These are phyloP conservation scores for Erodium moschatum DNA, from an alignment of 441 rosid genomes.

Conservation along the genomic window DNA sequence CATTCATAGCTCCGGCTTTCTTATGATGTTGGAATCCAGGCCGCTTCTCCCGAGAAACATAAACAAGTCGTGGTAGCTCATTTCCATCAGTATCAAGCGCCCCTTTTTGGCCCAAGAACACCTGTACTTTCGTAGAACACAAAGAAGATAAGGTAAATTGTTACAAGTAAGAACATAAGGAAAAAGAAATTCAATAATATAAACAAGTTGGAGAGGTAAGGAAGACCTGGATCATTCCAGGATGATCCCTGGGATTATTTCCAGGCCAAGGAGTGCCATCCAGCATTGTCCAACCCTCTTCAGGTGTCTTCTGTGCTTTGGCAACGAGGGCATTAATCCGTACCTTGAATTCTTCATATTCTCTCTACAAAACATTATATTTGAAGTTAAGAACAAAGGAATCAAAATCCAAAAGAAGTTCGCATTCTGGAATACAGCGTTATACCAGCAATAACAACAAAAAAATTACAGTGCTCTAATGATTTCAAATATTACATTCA, in stretches of 20 bases:
- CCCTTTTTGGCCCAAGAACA: constrained; percentile 94
- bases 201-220: constrained; percentile 13
- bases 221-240: constrained; percentile 95
- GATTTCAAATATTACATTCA: too few relatives aligned
- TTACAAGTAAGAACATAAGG: background rate
- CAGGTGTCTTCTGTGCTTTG: constrained; percentile 81
- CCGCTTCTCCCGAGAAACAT: constrained; percentile 97
- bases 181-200: background rate
- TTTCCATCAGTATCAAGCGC: constrained; percentile 95
- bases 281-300: constrained; percentile 98
- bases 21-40: constrained; percentile 97
- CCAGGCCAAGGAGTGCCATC: constrained; percentile 99
- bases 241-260: constrained; percentile 92
- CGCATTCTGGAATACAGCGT: background rate
- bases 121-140: constrained; percentile 35
- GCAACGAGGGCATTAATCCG: constrained; percentile 86
- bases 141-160: background rate
- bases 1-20: constrained; percentile 99
- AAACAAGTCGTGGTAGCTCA: constrained; percentile 89
- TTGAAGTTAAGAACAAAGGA: background rate
- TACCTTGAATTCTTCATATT: constrained; percentile 90
- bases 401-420: background rate
- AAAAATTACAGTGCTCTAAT: too few relatives aligned
- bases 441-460: too few relatives aligned
- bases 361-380: constrained; percentile 50